These are phyloP conservation scores for Diaporthe batatas DNA, from an alignment of 2,329 filamentous ascomycete genomes.

Conservation along the genomic window DNA sequence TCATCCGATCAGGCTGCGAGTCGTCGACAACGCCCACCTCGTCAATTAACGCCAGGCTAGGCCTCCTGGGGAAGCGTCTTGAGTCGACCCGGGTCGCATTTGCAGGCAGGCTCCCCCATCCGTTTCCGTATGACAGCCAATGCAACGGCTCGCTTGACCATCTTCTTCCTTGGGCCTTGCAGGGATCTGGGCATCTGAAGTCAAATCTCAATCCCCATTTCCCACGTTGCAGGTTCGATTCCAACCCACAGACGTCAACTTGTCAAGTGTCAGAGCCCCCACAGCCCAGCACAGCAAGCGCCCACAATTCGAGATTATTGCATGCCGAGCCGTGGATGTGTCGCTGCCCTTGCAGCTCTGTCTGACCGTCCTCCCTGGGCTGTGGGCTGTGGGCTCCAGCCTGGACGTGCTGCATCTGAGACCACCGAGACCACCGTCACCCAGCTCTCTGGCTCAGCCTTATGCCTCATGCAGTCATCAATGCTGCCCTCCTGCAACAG, in stretches of 20 bases:
- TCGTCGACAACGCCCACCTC: not conserved
- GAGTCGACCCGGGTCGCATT: slow-evolving; percentile 21
- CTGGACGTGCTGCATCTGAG: slow-evolving; percentile 2
- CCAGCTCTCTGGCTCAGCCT: slow-evolving; percentile 35
- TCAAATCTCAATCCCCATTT: not conserved
- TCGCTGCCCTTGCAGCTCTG: slow-evolving; percentile 27
- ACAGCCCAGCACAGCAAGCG: not conserved
- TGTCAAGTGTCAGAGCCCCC: not conserved
- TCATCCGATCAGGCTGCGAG: slow-evolving; percentile 15
- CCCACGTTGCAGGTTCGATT: not conserved
- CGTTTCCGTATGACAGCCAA: slow-evolving; percentile 31
- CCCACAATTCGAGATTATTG: not conserved
- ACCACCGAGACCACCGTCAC: not conserved
- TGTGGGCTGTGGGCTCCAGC: not conserved
- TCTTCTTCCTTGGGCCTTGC: not conserved
- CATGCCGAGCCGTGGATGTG: slow-evolving; percentile 1
- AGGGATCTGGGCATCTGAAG: slow-evolving; percentile 18
- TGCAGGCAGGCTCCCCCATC: not conserved
- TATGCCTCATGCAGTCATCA: slow-evolving; percentile 37
- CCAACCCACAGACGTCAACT: not conserved
- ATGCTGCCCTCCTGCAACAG: slow-evolving; percentile 13
- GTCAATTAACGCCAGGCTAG: not conserved
- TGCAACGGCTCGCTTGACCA: slow-evolving; percentile 15
- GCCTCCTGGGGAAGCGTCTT: slow-evolving; percentile 3
- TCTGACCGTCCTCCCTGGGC: slow-evolving; percentile 12